Evolutionary conservation across 495 filamentous ascomycete species (phyloP), one percentile per base, ranked within the genome.

Genomic region (Podospora pseudocomata): DNA sequence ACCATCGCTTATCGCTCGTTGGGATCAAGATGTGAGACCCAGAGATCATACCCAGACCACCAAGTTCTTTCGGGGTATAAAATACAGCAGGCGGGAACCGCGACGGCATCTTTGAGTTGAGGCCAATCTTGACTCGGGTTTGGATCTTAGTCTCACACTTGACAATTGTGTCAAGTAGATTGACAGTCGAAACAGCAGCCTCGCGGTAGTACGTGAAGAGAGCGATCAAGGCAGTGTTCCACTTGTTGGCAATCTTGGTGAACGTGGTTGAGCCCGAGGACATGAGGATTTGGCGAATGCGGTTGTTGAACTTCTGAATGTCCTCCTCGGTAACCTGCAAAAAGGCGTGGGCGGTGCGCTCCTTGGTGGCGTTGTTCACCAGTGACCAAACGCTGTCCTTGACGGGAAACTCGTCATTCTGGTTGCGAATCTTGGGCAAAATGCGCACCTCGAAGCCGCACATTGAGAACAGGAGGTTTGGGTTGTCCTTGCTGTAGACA

Each of bases 101-200:
- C 5, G 94, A 97, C 58, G 96, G 96, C 96, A 99, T 99, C 83
- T 99, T 99, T 3, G 95, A 98, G 81, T 99, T 99, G 71, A 99
- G 78, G 4, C 96, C 96, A 70, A 99, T 99, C 86, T 99, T 99
- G 71, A 99, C 96, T 68, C 96, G 88, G 7, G 96, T 99, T 81
- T 99, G 96, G 65, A 99, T 99, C 84, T 99, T 99, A 15, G 96
- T 99, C 80, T 99, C 96, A 74, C 96, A 98, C 79, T 99, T 99
- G 72, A 99, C 96, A 71, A 99, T 99, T 1, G 94, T 98, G 75
- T 99, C 96, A 3, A 99, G 86, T 16, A 99, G 83, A 68, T 93
- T 92, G 73, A 98, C 93, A 1, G 96, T 99, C 9, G 92, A 95
- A n/a, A 98, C 93, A 39, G 94, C 96, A 54, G 96, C 96, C 75